These are phyloP conservation scores for Penicilliopsis zonata DNA, from an alignment of 495 filamentous ascomycete species.

Conservation along the genomic window DNA sequence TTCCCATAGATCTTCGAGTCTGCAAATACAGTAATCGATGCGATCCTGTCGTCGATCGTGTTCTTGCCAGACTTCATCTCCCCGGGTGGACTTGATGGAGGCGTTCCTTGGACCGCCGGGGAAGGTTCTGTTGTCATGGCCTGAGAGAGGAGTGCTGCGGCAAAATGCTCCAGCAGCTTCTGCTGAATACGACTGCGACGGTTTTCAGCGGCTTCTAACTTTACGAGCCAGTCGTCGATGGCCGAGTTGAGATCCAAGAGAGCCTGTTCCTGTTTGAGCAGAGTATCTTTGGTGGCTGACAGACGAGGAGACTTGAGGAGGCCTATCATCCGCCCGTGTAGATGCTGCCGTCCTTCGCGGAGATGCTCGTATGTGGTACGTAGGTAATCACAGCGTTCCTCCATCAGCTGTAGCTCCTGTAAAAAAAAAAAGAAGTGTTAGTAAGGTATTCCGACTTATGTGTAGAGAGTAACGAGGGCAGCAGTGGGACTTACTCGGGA, in stretches of 20 bases:
- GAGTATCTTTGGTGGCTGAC: constrained; percentile 46
- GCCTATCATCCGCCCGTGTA: constrained; percentile 56
- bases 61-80: constrained; percentile 24
- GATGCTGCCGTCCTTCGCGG: constrained; percentile 50
- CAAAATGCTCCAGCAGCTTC: constrained; percentile 64
- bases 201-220: constrained; percentile 66
- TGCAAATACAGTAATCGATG: constrained; percentile 42
- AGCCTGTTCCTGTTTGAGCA: constrained; percentile 65
- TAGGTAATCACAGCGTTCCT: constrained; percentile 61
- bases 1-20: constrained; percentile 43
- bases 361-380: constrained; percentile 58
- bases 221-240: constrained; percentile 64
- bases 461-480: too few species aligned
- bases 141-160: constrained; percentile 38
- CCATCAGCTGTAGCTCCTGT: constrained; percentile 55
- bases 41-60: constrained; percentile 18
- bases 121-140: constrained; percentile 1
- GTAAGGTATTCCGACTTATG: constrained; percentile 4
- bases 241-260: constrained; percentile 57
- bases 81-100: constrained; percentile 12
- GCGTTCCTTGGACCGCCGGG: constrained; percentile 19
- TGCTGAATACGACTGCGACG: constrained; percentile 56
- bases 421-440: not conserved
- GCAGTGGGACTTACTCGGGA: constrained; percentile 37
- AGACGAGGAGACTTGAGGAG: constrained; percentile 50